Base-by-base conservation (phyloP, 116 monocot species). In the Phalaenopsis hybrid region DNA sequence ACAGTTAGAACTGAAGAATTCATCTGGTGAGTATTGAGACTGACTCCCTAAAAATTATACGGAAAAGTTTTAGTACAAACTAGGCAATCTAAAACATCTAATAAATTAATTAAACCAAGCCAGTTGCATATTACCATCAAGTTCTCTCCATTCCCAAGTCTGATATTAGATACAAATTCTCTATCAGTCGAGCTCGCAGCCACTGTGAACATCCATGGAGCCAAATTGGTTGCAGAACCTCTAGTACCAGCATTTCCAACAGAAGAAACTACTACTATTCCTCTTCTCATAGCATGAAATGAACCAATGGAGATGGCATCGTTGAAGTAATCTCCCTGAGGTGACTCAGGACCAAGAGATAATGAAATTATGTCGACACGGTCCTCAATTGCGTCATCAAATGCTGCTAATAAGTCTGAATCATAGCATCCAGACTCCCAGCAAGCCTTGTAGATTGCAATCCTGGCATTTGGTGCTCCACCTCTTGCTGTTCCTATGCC, bases 171-270 rank as follows among this genome's bases (percentile, higher is more conserved):
- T 68, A 85, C 65, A 75, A 96, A 96, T 10, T 94, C 89, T 85
- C 96, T 86, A 70, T 96, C 96, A 0, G 92, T 96, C 0, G 96
- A 88, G 25, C 90, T 90, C 1, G 96, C 94, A 70, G 89, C 92
- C 0, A 96, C 96, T 0, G 96, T 96, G 63, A 96, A 89, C 80
- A 96, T 85, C 94, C 96, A 96, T 44, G 96, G 94, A 5, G 94
- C 94, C 17, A 94, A 85, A 88, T 96, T 96, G 65, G 96, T 91
- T 8, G 82, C 92, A 9, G 94, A 92, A 17, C 92, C 91, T 80
- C 81, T 74, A 28, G 84, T 81, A 59, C 94, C 96, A 8, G 83
- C 84, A 88, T 96, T 96, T 15, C 96, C 96, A 75, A 88, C 91
- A 43, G 94, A 94, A 63, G 92, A 83, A 57, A 96, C 91, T 31